These are phyloP conservation scores for Pseudozyma sp. DNA, from an alignment of 1,284 basidiomycete species.

Conservation along the genomic window DNA sequence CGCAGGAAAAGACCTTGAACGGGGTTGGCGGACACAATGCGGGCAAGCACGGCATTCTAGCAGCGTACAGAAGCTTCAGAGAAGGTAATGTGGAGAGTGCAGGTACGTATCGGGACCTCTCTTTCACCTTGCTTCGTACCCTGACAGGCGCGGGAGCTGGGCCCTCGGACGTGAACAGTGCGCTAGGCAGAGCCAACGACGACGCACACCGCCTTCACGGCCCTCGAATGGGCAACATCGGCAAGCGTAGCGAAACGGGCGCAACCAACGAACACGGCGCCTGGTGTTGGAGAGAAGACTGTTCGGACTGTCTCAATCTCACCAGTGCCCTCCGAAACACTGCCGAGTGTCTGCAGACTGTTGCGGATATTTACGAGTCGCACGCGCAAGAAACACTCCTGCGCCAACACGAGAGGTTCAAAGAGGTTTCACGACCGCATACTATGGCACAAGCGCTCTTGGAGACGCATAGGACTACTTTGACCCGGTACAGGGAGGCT, in stretches of 20 bases:
- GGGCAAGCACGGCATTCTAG: slow-evolving; percentile 43
- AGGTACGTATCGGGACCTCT: slow-evolving; percentile 49
- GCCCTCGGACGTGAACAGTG: slow-evolving; percentile 10
- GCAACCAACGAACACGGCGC: slow-evolving; percentile 78
- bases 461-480: slow-evolving; percentile 74
- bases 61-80: slow-evolving; percentile 32
- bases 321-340: slow-evolving; percentile 83
- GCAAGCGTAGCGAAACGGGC: slow-evolving; percentile 71
- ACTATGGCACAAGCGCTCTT: slow-evolving; percentile 79
- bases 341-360: slow-evolving; percentile 78
- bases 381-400: slow-evolving; percentile 80
- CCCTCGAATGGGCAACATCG: slow-evolving; percentile 67
- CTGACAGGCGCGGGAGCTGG: slow-evolving; percentile 52
- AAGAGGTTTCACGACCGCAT: slow-evolving; percentile 79
- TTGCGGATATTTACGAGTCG: slow-evolving; percentile 82
- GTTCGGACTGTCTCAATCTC: slow-evolving; percentile 79
- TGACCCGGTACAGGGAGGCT: slow-evolving; percentile 71
- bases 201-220: slow-evolving; percentile 72
- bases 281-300: slow-evolving; percentile 86
- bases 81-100: slow-evolving; percentile 37
- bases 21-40: slow-evolving; percentile 39
- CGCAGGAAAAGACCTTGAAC: slow-evolving; percentile 51
- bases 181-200: slow-evolving; percentile 73
- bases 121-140: slow-evolving; percentile 51
- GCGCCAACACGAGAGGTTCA: slow-evolving; percentile 79